Percentiles rank a stretch among this genome's conserved stretches.
phyloP scores from a whole-genome alignment of 768 basidiomycete species.

The Sporobolomyces phaffii region DNA sequence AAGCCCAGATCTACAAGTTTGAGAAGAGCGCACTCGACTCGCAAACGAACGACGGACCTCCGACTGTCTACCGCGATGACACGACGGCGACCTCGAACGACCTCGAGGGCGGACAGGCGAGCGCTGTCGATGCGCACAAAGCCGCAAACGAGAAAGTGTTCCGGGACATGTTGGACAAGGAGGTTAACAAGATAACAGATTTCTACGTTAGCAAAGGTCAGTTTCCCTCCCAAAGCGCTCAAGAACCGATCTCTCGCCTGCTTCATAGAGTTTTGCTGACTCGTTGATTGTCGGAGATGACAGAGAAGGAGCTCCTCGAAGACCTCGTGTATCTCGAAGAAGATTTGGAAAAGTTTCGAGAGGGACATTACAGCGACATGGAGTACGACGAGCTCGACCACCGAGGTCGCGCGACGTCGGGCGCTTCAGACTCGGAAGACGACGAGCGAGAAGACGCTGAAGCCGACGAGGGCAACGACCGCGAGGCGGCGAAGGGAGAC shows the following conservation, averaged over 20 bases:
- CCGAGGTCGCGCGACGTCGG: neutral
- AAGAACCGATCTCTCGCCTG: too few relatives aligned
- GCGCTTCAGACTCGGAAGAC: conserved; percentile 24
- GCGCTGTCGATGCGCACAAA: conserved; percentile 36
- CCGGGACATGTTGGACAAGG: conserved; percentile 67
- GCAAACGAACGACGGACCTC: conserved; percentile 47
- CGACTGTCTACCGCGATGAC: conserved; percentile 41
- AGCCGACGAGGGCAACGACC: neutral
- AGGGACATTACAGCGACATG: conserved; percentile 40
- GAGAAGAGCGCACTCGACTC: conserved; percentile 60
- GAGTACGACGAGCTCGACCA: neutral
- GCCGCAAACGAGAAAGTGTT: conserved; percentile 58
- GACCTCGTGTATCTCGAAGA: conserved; percentile 44
- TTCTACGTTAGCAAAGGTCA: conserved; percentile 67
- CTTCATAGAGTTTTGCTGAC: neutral
- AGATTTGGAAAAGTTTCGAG: conserved; percentile 46
- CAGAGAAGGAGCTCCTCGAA: conserved; percentile 58
- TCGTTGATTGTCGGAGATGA: too few relatives aligned
- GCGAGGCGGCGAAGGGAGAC: neutral
- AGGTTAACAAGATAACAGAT: conserved; percentile 67
- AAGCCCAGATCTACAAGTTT: conserved; percentile 70
- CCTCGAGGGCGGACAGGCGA: conserved; percentile 55
- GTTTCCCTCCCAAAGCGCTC: too few relatives aligned
- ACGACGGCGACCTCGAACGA: conserved; percentile 61
- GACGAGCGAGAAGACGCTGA: conserved; percentile 27